These are phyloP conservation scores for Scleroderma bovista DNA, from an alignment of 768 basidiomycete species.

Conservation along the genomic window DNA sequence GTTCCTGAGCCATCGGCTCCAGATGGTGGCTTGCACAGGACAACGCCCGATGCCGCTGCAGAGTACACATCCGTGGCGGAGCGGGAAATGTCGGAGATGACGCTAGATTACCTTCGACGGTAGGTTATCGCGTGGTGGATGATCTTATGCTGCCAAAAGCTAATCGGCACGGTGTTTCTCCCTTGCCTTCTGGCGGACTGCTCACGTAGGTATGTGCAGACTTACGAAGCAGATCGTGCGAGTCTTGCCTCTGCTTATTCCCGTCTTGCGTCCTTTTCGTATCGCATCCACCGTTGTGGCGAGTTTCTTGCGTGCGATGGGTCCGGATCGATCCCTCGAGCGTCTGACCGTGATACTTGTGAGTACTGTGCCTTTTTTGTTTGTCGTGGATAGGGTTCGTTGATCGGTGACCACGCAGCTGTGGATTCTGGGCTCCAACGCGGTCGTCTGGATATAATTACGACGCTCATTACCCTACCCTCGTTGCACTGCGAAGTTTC, in stretches of 20 bases:
- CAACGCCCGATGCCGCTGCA: background rate
- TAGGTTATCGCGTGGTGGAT: constrained; percentile 9
- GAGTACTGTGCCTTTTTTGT: constrained; percentile 1
- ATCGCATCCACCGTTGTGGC: constrained; percentile 4
- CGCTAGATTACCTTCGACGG: constrained; percentile 24
- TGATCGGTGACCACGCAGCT: constrained; percentile 5
- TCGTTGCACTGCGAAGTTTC: constrained; percentile 14
- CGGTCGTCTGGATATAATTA: constrained; percentile 23
- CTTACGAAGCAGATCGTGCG: constrained; percentile 26
- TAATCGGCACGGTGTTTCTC: constrained; percentile 1
- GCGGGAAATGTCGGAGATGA: constrained; percentile 24
- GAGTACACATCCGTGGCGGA: constrained; percentile 8
- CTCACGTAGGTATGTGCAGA: constrained; percentile 24
- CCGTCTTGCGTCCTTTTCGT: constrained; percentile 26
- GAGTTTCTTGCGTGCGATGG: too few relatives aligned
- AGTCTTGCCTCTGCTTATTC: constrained; percentile 29
- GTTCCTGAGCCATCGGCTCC: background rate
- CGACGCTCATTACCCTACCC: constrained; percentile 21
- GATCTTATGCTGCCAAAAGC: background rate
- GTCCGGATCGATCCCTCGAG: constrained; percentile 7
- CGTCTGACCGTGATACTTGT: constrained; percentile 9
- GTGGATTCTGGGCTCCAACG: constrained; percentile 10
- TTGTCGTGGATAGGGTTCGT: background rate
- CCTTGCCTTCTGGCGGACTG: background rate
- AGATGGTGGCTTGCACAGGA: background rate